Evolutionary conservation across 768 basidiomycete genomes (phyloP).

Genomic region (Mrakia frigida): DNA sequence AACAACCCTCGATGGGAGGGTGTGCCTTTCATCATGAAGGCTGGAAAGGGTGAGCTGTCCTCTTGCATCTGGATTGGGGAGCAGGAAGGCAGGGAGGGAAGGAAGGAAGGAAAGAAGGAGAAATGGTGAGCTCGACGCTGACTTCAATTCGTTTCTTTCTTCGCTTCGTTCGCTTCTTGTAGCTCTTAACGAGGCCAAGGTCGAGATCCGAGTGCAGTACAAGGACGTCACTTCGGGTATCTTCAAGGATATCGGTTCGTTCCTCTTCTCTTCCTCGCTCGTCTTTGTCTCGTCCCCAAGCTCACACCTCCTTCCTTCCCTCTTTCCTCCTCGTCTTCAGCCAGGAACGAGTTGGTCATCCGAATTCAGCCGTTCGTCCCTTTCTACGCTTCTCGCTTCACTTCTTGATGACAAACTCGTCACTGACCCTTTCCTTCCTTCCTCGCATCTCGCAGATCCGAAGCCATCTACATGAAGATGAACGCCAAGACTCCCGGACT

Average conservation of each 20-base stretch:
- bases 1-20: slow-evolving; percentile 97
- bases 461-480: slow-evolving; percentile 94
- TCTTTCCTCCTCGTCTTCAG: slow-evolving; percentile 33
- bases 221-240: slow-evolving; percentile 96
- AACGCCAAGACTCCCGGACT: slow-evolving; percentile 93
- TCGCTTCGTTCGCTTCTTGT: slow-evolving; percentile 1
- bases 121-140: no score
- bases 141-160: slow-evolving; percentile 8
- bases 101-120: no score
- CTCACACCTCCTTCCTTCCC: neutral
- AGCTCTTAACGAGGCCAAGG: slow-evolving; percentile 96
- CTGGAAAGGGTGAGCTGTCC: slow-evolving; percentile 70
- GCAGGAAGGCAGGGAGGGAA: neutral
- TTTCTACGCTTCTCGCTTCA: neutral
- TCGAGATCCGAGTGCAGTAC: slow-evolving; percentile 95
- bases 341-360: slow-evolving; percentile 86
- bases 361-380: slow-evolving; percentile 21
- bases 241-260: slow-evolving; percentile 71
- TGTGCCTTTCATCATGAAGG: slow-evolving; percentile 96
- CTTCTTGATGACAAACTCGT: neutral
- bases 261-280: no score
- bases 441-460: slow-evolving; percentile 46
- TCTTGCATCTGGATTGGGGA: slow-evolving; percentile 48
- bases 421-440: neutral
- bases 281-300: neutral